These are phyloP conservation scores for Miscanthus lutarioriparius DNA, from an alignment of 176 grass and related monocot species.

Conservation along the genomic window DNA sequence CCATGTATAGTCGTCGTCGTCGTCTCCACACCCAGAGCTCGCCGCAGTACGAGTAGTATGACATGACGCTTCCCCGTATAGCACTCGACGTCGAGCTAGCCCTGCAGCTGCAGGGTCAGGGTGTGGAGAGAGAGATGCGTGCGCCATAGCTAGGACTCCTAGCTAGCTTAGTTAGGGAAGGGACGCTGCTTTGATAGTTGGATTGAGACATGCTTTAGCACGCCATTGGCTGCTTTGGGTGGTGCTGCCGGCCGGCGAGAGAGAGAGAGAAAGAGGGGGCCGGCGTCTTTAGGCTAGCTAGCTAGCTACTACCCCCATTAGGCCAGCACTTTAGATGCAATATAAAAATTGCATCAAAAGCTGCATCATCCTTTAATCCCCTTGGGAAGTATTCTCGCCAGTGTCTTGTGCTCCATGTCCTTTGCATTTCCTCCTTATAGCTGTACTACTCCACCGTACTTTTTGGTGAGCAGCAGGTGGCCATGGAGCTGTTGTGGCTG, in stretches of 20 bases:
- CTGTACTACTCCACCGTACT: neutral
- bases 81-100: neutral
- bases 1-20: conserved; percentile 15
- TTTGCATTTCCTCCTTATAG: conserved; percentile 22
- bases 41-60: too few species aligned
- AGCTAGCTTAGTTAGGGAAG: neutral
- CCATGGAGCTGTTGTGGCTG: conserved; percentile 20
- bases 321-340: neutral
- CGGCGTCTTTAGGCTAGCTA: conserved; percentile 5
- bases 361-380: conserved; percentile 32
- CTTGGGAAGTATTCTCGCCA: conserved; percentile 39
- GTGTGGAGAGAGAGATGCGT: neutral
- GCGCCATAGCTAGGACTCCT: neutral
- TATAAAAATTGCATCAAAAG: conserved; percentile 52
- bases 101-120: neutral
- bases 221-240: conserved; percentile 30
- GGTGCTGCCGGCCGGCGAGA: conserved; percentile 16
- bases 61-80: neutral
- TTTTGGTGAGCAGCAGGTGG: conserved; percentile 24
- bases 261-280: too few species aligned
- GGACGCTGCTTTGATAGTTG: conserved; percentile 8
- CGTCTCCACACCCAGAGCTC: neutral
- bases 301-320: neutral
- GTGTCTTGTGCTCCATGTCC: conserved; percentile 45
- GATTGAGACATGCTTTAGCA: conserved; percentile 19